Percentiles rank a stretch among this genome's conserved stretches.
Conservation (phyloP, 2,329 filamentous ascomycete genomes). For the Pseudogymnoascus sp. region DNA sequence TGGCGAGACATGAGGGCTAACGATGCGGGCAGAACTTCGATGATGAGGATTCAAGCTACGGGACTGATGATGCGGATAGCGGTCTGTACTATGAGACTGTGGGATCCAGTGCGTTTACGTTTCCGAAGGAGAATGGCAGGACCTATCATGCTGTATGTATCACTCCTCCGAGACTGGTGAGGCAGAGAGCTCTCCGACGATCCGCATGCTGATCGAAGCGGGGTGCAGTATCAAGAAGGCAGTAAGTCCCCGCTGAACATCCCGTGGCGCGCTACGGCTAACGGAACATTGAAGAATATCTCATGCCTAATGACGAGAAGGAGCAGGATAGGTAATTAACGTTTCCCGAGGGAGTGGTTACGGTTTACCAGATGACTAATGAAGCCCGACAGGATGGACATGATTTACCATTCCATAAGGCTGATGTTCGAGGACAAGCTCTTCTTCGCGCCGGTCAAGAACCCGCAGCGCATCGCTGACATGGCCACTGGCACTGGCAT, state of each 20-base stretch:
- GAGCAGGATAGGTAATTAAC: conserved; percentile 6
- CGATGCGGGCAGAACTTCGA: background rate
- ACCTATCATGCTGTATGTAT: conserved; percentile 5
- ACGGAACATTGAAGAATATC: background rate
- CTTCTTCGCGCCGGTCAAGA: conserved; percentile 35
- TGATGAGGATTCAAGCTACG: background rate
- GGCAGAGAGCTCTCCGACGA: background rate
- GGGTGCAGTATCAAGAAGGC: conserved; percentile 8
- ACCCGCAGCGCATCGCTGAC: conserved; percentile 37
- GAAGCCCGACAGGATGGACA: background rate
- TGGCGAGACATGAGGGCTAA: background rate
- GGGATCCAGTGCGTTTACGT: conserved; percentile 1
- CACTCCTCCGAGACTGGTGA: background rate
- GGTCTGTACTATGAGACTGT: conserved; percentile 3
- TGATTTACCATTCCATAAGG: background rate
- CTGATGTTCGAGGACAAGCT: background rate
- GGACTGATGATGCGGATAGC: background rate
- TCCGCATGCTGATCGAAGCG: background rate
- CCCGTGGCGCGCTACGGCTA: background rate
- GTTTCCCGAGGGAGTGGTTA: background rate
- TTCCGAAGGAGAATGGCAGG: background rate
- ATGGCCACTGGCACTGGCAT: conserved; percentile 46
- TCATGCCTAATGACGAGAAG: conserved; percentile 8
- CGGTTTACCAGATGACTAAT: background rate
- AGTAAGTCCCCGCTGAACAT: background rate